phyloP scores from a whole-genome alignment of 1,284 basidiomycete genomes.

The Boletellus dicymbophilus region DNA sequence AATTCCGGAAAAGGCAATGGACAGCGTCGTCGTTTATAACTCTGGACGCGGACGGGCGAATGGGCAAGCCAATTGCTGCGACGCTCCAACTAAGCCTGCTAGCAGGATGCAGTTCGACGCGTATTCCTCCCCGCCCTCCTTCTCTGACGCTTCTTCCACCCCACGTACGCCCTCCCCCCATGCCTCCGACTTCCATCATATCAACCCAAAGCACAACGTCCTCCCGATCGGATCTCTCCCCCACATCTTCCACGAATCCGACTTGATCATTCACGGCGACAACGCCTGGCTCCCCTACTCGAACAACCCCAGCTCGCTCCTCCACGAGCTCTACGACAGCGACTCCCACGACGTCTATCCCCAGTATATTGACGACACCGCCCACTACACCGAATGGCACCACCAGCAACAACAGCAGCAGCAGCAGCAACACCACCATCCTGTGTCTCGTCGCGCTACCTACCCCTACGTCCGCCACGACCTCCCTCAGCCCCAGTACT shows the following conservation, averaged over 20 bases:
- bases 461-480: conserved; percentile 75
- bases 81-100: too few species aligned
- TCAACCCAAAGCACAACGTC: conserved; percentile 41
- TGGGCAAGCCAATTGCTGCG: conserved; percentile 21
- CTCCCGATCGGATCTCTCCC: conserved; percentile 50
- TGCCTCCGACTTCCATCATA: conserved; percentile 40
- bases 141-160: conserved; percentile 57
- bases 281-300: conserved; percentile 31
- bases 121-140: conserved; percentile 52
- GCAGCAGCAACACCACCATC: conserved; percentile 36
- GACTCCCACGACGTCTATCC: conserved; percentile 38
- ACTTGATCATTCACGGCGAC: conserved; percentile 38
- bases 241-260: conserved; percentile 50
- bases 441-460: conserved; percentile 62
- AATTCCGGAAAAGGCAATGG: conserved; percentile 19
- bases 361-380: conserved; percentile 41
- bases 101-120: conserved; percentile 69
- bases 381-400: conserved; percentile 40
- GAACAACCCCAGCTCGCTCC: conserved; percentile 51
- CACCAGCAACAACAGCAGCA: conserved; percentile 35
- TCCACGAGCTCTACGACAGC: conserved; percentile 69
- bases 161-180: conserved; percentile 72
- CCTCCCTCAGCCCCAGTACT: conserved; percentile 40
- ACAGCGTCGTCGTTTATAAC: conserved; percentile 39
- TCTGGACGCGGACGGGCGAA: conserved; percentile 12